Evolutionary conservation across 495 filamentous ascomycete species (phyloP).

Genomic region (Neurospora sp.): DNA sequence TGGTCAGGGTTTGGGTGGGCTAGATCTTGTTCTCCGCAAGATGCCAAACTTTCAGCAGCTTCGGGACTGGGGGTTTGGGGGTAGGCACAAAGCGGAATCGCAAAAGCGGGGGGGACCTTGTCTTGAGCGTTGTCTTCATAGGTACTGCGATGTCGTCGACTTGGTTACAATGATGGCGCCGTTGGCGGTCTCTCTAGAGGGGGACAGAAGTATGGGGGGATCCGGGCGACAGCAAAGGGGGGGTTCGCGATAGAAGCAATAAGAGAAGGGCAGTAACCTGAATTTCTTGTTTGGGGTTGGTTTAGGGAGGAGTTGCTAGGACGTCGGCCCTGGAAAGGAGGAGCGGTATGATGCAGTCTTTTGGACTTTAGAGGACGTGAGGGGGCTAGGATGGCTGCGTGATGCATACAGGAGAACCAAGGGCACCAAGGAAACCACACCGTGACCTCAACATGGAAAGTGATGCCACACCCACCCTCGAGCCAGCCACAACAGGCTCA

Average conservation of each 20-base stretch:
- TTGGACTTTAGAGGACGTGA: background rate
- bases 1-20: constrained; percentile 18
- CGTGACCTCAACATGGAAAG: background rate
- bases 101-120: constrained; percentile 39
- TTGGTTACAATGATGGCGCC: background rate
- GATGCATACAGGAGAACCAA: background rate
- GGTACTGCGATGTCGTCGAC: constrained; percentile 5
- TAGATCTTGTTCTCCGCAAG: constrained; percentile 10
- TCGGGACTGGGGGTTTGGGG: background rate
- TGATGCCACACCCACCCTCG: background rate
- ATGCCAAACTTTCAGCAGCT: constrained; percentile 25
- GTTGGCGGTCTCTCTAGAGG: constrained; percentile 4
- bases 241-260: background rate
- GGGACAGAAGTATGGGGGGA: constrained; percentile 1
- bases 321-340: background rate
- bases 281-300: background rate
- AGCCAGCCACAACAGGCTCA: background rate
- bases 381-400: background rate
- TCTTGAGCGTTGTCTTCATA: constrained; percentile 36
- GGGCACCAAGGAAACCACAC: background rate
- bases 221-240: constrained; percentile 11
- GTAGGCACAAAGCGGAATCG: constrained; percentile 5
- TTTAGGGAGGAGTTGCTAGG: background rate
- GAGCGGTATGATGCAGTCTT: background rate
- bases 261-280: background rate